A percentile compares a stretch with the other conserved stretches of the same genome.
Evolutionary conservation across 495 filamentous ascomycete species (phyloP).

Genomic region (Glonium stellatum): DNA sequence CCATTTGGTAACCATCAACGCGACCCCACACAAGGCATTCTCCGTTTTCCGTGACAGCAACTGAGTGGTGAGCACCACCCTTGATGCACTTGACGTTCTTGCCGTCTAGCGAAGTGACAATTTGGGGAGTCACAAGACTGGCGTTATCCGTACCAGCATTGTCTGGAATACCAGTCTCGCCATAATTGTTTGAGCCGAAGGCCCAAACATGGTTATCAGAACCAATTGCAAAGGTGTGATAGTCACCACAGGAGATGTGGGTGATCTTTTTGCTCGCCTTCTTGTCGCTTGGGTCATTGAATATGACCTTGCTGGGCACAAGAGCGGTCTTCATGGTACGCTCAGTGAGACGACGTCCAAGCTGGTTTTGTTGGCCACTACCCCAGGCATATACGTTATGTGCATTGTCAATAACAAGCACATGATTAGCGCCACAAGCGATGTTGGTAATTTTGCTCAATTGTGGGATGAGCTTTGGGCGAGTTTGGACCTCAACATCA

Average conservation of each 20-base stretch:
- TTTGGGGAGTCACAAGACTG: conserved; percentile 49
- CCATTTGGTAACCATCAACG: conserved; percentile 56
- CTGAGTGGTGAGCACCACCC: conserved; percentile 64
- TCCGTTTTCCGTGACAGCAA: conserved; percentile 55
- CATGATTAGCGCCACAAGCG: conserved; percentile 60
- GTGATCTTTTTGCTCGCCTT: conserved; percentile 48
- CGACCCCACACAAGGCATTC: conserved; percentile 64
- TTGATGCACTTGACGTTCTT: conserved; percentile 48
- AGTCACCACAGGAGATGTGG: conserved; percentile 55
- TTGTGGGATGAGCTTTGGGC: conserved; percentile 44
- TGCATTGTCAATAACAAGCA: conserved; percentile 60
- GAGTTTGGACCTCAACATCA: conserved; percentile 32
- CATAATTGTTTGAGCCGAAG: conserved; percentile 87
- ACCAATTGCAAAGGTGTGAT: conserved; percentile 72
- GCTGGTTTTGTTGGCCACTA: conserved; percentile 64
- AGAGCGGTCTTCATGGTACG: conserved; percentile 55
- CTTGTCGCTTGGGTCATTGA: conserved; percentile 27
- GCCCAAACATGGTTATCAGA: conserved; percentile 62
- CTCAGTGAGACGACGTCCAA: conserved; percentile 62
- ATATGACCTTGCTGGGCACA: conserved; percentile 60
- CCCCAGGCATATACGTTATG: conserved; percentile 67
- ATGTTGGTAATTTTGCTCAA: conserved; percentile 59
- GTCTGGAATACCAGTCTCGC: conserved; percentile 65
- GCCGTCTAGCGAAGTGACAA: conserved; percentile 52
- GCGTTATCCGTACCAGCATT: conserved; percentile 61